Evolutionary conservation across 331 rosid genomes (phyloP), one percentile per base, ranked within the genome.

Genomic region (Malus hybrid): DNA sequence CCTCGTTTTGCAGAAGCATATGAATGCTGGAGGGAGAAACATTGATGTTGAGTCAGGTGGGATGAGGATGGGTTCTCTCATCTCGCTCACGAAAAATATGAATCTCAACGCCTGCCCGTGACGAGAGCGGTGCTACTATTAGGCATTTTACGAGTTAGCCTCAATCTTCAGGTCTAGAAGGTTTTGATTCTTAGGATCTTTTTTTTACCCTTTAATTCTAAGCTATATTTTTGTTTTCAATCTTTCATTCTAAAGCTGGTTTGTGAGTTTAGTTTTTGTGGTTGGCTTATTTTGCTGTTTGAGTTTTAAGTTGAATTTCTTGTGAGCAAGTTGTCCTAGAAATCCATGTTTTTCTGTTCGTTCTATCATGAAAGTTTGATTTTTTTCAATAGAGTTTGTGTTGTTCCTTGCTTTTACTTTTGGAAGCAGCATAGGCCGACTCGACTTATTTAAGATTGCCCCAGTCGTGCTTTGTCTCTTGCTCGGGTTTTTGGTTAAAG

Each of bases 51-150:
- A 78, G 50, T 80, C 85, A 12, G 70, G 73, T 71, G 83, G 82
- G 59, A 57, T 48, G 65, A 75, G 77, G 69, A 74, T 68, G 80
- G 72, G 3, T 39, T 56, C 74, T 65, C 88, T 89, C 34, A 54
- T 88, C 73, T 77, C 66, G 22, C 88, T 59, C 10, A 77, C 92
- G 13, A 77, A 77, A 70, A 87, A 89, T 57, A 90, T 87, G 3
- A 84, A 87, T 72, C 84, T 88, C 50, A 67, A 54, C 65, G 69
- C 73, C 33, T 78, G 78, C 55, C 75, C 77, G 29, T 72, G 81
- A 44, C 2, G 60, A 4, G 5, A 4, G 31, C 5, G 7, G 16
- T 8, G 42, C 10, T 2, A 59, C 67, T 6, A 36, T 1, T 27
- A 6, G 42, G 65, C 80, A 46, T 19, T 10, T 62, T 39, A 29